These are phyloP conservation scores for Saturnispora dispora DNA, from an alignment of 805 yeast species.

Conservation along the genomic window DNA sequence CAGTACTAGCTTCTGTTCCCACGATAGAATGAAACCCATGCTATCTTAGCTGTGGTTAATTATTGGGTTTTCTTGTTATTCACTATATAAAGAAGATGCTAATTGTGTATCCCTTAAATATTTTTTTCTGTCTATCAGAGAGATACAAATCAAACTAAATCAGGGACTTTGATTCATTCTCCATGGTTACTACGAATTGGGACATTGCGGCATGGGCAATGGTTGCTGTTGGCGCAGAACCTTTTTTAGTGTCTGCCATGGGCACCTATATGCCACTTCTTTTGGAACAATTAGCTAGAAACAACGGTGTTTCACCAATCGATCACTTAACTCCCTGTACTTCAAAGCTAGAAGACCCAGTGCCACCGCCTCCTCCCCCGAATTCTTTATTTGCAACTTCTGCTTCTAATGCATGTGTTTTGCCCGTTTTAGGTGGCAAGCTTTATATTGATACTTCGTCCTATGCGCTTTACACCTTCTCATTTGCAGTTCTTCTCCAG, in stretches of 20 bases:
- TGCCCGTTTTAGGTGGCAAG: conserved; percentile 24
- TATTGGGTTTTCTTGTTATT: not conserved
- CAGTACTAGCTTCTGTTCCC: not conserved
- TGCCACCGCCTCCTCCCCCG: conserved; percentile 29
- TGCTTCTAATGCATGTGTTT: conserved; percentile 21
- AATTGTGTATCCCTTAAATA: not conserved
- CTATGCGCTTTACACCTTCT: conserved; percentile 64
- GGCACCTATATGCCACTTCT: conserved; percentile 70
- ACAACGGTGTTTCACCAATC: conserved; percentile 53
- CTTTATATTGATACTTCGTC: conserved; percentile 61
- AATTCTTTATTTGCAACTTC: not conserved
- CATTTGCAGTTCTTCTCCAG: conserved; percentile 63
- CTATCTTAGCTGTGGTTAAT: not conserved
- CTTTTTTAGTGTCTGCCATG: conserved; percentile 69
- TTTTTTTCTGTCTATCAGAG: not conserved
- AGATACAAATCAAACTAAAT: not conserved
- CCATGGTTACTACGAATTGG: conserved; percentile 12
- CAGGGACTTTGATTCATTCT: not conserved
- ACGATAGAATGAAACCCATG: not conserved
- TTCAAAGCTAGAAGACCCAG: conserved; percentile 19
- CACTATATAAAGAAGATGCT: not conserved
- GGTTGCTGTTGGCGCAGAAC: conserved; percentile 50
- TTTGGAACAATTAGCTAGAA: conserved; percentile 62
- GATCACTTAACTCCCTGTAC: conserved; percentile 53
- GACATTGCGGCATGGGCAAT: conserved; percentile 15